These are phyloP conservation scores for Tuber borchii DNA, from an alignment of 495 filamentous ascomycete genomes.

Conservation along the genomic window DNA sequence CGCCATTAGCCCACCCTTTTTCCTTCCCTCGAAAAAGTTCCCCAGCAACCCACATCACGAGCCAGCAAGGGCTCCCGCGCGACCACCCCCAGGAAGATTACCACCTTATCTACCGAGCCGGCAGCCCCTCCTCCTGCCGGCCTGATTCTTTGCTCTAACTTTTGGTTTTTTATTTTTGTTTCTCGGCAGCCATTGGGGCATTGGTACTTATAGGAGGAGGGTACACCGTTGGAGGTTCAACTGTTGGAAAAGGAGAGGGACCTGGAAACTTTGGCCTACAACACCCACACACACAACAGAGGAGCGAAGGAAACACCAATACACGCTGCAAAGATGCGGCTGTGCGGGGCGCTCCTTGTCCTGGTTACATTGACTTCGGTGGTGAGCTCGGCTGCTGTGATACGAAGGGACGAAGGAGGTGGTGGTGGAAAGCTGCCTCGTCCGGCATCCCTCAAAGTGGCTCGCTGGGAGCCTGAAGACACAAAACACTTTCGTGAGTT, in stretches of 20 bases:
- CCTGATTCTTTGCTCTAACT: background rate
- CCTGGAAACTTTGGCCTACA: background rate
- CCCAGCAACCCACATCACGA: background rate
- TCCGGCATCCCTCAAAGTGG: background rate
- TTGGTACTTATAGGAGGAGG: background rate
- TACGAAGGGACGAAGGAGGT: background rate
- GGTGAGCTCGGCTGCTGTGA: constrained; percentile 19
- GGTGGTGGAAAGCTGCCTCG: background rate
- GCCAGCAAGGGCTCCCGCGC: background rate
- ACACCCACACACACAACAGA: background rate
- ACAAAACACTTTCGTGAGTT: constrained; percentile 41
- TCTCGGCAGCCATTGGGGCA: background rate
- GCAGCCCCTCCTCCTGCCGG: background rate
- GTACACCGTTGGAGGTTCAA: background rate
- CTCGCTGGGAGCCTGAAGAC: background rate
- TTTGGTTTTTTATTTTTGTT: background rate
- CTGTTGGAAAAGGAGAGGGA: background rate
- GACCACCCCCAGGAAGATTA: background rate
- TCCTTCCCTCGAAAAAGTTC: background rate
- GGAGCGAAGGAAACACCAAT: background rate
- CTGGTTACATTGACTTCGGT: constrained; percentile 21
- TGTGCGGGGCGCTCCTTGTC: constrained; percentile 17
- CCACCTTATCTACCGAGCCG: background rate
- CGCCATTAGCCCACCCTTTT: background rate
- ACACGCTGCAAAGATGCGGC: constrained; percentile 15